phyloP scores from a whole-genome alignment of 768 basidiomycete species.

The Hemileccinum impolitum region DNA sequence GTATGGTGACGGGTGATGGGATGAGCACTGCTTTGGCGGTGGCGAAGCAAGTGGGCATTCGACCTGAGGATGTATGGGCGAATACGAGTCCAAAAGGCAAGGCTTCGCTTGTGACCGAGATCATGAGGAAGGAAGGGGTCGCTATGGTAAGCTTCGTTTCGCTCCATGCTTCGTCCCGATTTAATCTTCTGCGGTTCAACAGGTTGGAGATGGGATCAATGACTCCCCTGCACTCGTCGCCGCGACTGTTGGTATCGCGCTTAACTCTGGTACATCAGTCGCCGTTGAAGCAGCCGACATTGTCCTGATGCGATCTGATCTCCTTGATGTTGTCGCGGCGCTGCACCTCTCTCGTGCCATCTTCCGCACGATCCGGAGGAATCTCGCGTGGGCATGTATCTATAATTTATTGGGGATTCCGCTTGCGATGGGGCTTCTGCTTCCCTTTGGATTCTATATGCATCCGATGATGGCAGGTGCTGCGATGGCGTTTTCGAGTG shows the following conservation, averaged over 20 bases:
- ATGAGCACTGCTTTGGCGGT: constrained; percentile 82
- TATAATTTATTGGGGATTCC: constrained; percentile 95
- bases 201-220: constrained; percentile 99
- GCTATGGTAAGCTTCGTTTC: constrained; percentile 70
- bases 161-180: background rate
- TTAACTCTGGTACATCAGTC: constrained; percentile 94
- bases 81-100: constrained; percentile 96
- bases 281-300: constrained; percentile 98
- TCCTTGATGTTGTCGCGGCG: constrained; percentile 96
- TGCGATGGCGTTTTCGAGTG: constrained; percentile 97
- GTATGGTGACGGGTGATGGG: constrained; percentile 93
- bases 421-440: constrained; percentile 94
- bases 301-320: constrained; percentile 95
- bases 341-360: constrained; percentile 87
- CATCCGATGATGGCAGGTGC: constrained; percentile 99
- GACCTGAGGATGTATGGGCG: constrained; percentile 79
- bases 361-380: constrained; percentile 86
- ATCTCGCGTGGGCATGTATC: constrained; percentile 94
- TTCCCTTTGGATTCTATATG: constrained; percentile 88
- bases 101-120: constrained; percentile 75
- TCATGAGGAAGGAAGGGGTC: constrained; percentile 74
- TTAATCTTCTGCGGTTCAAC: background rate
- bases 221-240: constrained; percentile 97
- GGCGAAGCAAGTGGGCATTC: constrained; percentile 87
- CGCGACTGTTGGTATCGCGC: constrained; percentile 93